Evolutionary conservation across 1,139 yeast species (phyloP), one percentile per base, ranked within the genome.

Genomic region (Nakaseomyces delphensis): DNA sequence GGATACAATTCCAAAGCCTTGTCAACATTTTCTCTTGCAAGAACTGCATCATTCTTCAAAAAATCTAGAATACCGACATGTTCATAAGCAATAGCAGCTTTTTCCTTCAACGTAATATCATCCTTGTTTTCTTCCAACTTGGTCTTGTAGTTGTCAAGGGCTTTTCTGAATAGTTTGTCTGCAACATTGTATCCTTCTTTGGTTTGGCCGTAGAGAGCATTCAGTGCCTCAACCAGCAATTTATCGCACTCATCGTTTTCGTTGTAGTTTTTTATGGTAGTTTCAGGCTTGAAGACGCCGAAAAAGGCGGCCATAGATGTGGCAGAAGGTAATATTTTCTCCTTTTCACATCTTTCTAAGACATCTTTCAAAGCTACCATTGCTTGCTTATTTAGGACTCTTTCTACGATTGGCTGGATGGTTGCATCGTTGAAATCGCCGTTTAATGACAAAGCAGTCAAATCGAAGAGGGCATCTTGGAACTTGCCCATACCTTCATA

Each of bases 401-500:
- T 78, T 69, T 93, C 97, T 58, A 93, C 78, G 45, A 84, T 77
- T 51, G 77, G 74, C 64, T 87, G 95, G 46, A 84, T 75, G 27
- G 84, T 72, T 57, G 79, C 80, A 63, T 84, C 85, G 57, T 77
- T 77, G 67, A 85, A 83, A 44, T 86, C 87, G 37, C 87, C 87
- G 59, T 74, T 76, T 50, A 83, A 71, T 31, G 89, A 77, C 59
- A 82, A 70, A 3, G 95, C 89, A 45, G 97, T 89, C 64, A 85
- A 76, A 65, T 93, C 98, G 63, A 82, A 79, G 77, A 87, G 79
- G 42, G 98, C 91, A 46, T 89, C 95, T 43, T 79, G 75, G 65
- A 76, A 86, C 51, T 74, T 70, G 54, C 79, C 95, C 52, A 85
- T 65, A 52, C 76, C 75, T 67, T 93, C 98, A 61, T 83, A 82